Evolutionary conservation across 495 filamentous ascomycete genomes (phyloP), one percentile per base, ranked within the genome.

Genomic region (Neurospora sp.): DNA sequence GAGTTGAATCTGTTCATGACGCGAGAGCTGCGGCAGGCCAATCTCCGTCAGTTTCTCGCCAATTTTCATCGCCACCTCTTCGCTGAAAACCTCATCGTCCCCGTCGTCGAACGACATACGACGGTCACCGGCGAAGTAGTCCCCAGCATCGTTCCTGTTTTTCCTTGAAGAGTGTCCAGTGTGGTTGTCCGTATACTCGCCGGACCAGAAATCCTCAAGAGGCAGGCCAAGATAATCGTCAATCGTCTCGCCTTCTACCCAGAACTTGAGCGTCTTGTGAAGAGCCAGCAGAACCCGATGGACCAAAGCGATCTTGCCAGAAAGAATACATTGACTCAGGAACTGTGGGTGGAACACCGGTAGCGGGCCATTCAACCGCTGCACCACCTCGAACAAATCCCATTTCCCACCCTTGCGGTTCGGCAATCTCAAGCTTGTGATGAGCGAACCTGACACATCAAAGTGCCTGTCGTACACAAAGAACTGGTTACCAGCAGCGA

Each of bases 321-420:
- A 86, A 8, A 97, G 85, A 37, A 97, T 94, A 75, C 92, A 94
- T 79, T 98, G 94, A 73, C 91, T 90, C 9, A 99, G 80, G 75
- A 97, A 93, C 77, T 97, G 93, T 9, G 96, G 96, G 76, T 99
- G 96, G 78, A 94, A 99, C 9, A 96, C 88, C 6, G 96, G 95
- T 39, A 98, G 84, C 18, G 94, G 92, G 0, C 93, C 93, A 78
- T 98, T 98, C 46, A 98, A 82, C 69, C 91, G 84, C 72, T 91
- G 90, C 37, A 97, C 91, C 14, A 94, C 87, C 8, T 93, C 90
- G 76, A 96, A 97, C 16, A 97, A 81, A 77, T 95, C 90, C 78
- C 86, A 80, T 9, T 41, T 77, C 31, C 79, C 81, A 11, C 78
- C 77, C 59, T 83, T 84, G 11, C 81, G 77, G 71, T 84, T 81